These are phyloP conservation scores for Candida nonsorbophila DNA, from an alignment of 805 yeast genomes.

Conservation along the genomic window DNA sequence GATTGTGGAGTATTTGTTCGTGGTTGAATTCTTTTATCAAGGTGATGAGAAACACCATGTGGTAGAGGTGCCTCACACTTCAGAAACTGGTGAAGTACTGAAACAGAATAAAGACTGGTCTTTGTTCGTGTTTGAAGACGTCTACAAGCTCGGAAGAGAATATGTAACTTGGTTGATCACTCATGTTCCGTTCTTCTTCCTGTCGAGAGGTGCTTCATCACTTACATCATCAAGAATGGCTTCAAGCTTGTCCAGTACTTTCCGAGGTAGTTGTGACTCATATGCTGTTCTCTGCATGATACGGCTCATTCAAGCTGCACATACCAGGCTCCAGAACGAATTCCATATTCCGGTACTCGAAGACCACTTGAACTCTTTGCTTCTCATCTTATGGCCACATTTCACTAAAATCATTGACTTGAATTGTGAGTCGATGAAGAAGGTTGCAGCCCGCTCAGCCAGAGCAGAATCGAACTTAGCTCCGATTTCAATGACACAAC, in stretches of 20 bases:
- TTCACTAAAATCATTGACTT: constrained; percentile 72
- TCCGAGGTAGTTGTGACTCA: constrained; percentile 53
- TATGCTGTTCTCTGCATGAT: constrained; percentile 77
- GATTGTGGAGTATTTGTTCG: constrained; percentile 68
- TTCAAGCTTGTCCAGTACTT: constrained; percentile 13
- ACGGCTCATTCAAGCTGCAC: constrained; percentile 61
- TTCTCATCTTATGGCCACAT: constrained; percentile 78
- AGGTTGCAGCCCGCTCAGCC: too few species aligned
- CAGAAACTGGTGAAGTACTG: constrained; percentile 4
- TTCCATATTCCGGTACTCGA: constrained; percentile 63
- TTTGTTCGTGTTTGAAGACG: constrained; percentile 29
- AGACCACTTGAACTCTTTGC: constrained; percentile 60
- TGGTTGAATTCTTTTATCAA: constrained; percentile 63
- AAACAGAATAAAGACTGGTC: constrained; percentile 24
- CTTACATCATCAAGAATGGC: constrained; percentile 19
- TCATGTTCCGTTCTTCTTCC: constrained; percentile 27
- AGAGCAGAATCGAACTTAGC: constrained; percentile 33
- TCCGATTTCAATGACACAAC: constrained; percentile 63
- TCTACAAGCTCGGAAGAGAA: constrained; percentile 39
- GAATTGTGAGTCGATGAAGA: constrained; percentile 69
- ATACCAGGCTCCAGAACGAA: constrained; percentile 61
- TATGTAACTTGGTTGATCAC: constrained; percentile 41
- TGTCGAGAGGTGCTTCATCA: constrained; percentile 34
- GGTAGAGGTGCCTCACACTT: constrained; percentile 9
- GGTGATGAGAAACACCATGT: constrained; percentile 31